Evolutionary conservation across 1,284 basidiomycete species (phyloP).

Genomic region (Trametes polyzona): DNA sequence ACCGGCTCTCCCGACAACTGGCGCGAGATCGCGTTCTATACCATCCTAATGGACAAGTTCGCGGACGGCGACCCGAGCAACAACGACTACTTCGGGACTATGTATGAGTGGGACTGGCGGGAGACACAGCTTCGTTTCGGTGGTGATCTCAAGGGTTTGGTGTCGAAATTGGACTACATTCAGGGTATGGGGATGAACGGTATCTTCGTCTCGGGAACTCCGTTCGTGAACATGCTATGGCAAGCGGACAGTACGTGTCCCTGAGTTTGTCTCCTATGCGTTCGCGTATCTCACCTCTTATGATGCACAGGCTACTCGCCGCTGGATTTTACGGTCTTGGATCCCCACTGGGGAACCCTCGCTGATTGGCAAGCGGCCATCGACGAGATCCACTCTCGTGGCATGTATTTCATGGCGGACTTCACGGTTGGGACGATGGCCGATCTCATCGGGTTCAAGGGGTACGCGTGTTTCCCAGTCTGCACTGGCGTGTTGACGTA

Average conservation of each 20-base stretch:
- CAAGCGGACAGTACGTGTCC: constrained; percentile 82
- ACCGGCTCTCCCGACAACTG: constrained; percentile 85
- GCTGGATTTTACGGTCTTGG: constrained; percentile 85
- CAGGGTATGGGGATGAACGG: constrained; percentile 84
- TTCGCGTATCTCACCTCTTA: neutral
- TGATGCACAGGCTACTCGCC: constrained; percentile 78
- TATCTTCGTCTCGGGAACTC: constrained; percentile 90
- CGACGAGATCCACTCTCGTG: constrained; percentile 74
- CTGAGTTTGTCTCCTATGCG: neutral
- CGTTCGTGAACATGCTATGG: constrained; percentile 94
- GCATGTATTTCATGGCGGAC: constrained; percentile 91
- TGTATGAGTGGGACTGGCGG: constrained; percentile 83
- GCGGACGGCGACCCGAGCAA: constrained; percentile 90
- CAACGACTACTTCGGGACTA: constrained; percentile 84
- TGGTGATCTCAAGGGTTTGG: constrained; percentile 82
- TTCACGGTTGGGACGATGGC: constrained; percentile 92
- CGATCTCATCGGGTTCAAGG: constrained; percentile 83
- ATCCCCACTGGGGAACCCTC: constrained; percentile 89
- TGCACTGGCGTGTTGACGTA: neutral
- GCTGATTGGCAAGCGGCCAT: constrained; percentile 78
- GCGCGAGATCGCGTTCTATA: constrained; percentile 84
- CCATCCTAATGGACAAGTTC: constrained; percentile 89
- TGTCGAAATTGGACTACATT: constrained; percentile 81
- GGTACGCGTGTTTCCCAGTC: constrained; percentile 46
- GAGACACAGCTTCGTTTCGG: constrained; percentile 89